Evolutionary conservation across 2,329 filamentous ascomycete genomes (phyloP).

Genomic region (Periconia macrospinosa): DNA sequence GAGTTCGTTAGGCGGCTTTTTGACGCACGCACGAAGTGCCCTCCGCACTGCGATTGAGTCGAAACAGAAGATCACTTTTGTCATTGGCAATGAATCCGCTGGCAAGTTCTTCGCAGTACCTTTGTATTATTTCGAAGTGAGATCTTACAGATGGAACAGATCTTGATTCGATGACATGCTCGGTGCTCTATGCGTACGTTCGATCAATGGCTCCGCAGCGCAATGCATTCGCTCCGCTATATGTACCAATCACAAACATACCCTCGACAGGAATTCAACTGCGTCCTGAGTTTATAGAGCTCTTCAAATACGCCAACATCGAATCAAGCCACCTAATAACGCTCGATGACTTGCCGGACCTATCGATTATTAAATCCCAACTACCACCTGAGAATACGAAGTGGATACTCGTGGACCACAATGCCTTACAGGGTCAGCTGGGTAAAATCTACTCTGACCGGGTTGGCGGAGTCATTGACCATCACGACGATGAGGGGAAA

Average conservation of each 20-base stretch:
- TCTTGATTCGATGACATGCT: conserved; percentile 77
- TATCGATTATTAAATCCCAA: conserved; percentile 52
- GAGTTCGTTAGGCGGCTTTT: conserved; percentile 50
- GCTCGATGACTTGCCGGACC: conserved; percentile 58
- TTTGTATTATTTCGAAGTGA: neutral
- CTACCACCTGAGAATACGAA: conserved; percentile 60
- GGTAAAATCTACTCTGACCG: conserved; percentile 54
- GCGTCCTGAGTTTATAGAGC: conserved; percentile 71
- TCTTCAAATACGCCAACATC: conserved; percentile 64
- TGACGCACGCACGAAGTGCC: conserved; percentile 48
- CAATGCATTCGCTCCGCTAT: conserved; percentile 53
- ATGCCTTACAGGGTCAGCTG: conserved; percentile 67
- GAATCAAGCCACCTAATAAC: conserved; percentile 66
- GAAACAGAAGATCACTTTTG: conserved; percentile 49
- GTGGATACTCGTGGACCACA: conserved; percentile 82
- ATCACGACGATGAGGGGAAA: conserved; percentile 72
- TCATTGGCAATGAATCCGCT: conserved; percentile 58
- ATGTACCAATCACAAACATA: conserved; percentile 75
- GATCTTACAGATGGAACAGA: conserved; percentile 53
- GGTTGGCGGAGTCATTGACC: conserved; percentile 72
- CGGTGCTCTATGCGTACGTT: conserved; percentile 74
- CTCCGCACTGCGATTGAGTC: conserved; percentile 46
- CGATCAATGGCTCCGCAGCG: conserved; percentile 59
- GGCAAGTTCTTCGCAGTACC: conserved; percentile 29
- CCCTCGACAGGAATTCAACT: conserved; percentile 67